phyloP scores from a whole-genome alignment of 345 rosid species.

The Eucalyptus sideroxylon region DNA sequence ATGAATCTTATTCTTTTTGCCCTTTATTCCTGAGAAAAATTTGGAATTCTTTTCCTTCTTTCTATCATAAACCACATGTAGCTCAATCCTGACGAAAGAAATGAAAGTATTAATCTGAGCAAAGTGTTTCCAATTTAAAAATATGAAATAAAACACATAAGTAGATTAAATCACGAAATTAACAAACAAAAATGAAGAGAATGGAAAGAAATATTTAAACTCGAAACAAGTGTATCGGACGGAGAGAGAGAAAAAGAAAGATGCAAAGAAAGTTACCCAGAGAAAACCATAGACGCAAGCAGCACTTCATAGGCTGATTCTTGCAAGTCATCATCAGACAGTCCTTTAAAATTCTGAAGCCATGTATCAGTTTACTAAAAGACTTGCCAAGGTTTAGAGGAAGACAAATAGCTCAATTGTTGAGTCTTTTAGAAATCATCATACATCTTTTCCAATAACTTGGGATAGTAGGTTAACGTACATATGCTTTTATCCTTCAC shows the following conservation, averaged over 20 bases:
- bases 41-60: constrained; percentile 70
- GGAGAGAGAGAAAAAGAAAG: constrained; percentile 1
- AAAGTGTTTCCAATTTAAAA: neutral
- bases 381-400: neutral
- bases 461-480: neutral
- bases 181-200: neutral
- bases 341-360: constrained; percentile 91
- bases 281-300: constrained; percentile 53
- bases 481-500: neutral
- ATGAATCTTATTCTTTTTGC: constrained; percentile 47
- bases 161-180: neutral
- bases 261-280: constrained; percentile 30
- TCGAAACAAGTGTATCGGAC: neutral
- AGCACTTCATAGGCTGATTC: constrained; percentile 84
- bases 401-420: neutral
- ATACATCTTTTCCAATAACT: neutral
- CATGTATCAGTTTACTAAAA: constrained; percentile 79
- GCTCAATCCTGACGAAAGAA: constrained; percentile 38
- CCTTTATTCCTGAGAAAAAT: constrained; percentile 62
- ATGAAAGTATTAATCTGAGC: neutral
- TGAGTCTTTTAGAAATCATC: neutral
- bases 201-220: neutral
- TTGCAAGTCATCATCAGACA: constrained; percentile 89
- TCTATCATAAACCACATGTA: constrained; percentile 34
- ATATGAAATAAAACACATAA: neutral